A percentile compares a stretch with the other conserved stretches of the same genome.
These are phyloP conservation scores for Heliamphora exappendiculata DNA, from an alignment of 148 eudicot genomes.

Conservation along the genomic window DNA sequence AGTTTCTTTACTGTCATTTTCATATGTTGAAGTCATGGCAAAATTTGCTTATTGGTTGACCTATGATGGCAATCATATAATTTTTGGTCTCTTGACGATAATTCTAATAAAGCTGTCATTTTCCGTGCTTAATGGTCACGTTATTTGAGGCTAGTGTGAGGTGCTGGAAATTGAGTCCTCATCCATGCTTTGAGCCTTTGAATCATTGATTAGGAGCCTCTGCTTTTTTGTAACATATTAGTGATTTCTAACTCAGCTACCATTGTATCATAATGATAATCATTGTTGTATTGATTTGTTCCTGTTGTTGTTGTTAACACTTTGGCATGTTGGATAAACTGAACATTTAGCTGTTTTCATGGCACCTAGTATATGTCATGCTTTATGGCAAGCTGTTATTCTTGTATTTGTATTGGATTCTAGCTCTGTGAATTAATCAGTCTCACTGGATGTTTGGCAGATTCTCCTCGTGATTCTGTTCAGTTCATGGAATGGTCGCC, in stretches of 20 bases:
- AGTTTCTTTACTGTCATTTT: no score
- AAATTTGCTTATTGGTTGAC: background rate
- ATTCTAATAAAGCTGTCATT: background rate
- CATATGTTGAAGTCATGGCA: no score
- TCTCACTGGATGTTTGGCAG: constrained; percentile 26
- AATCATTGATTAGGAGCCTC: background rate
- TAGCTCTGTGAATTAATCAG: background rate
- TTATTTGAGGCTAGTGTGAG: background rate
- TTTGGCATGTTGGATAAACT: background rate
- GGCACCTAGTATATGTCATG: no score
- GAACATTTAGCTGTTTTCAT: background rate
- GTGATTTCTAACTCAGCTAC: background rate
- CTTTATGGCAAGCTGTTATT: background rate
- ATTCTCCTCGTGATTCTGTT: constrained; percentile 96
- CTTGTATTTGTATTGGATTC: background rate
- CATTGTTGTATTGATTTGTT: background rate
- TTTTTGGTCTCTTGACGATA: background rate
- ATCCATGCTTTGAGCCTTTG: background rate
- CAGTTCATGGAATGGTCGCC: constrained; percentile 99
- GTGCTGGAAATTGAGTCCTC: background rate
- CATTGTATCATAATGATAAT: background rate
- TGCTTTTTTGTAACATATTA: background rate
- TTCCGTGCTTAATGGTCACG: background rate
- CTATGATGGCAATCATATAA: background rate
- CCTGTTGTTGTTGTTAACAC: background rate